Conservation (phyloP, 1,284 basidiomycete genomes). For the Heterobasidion occidentale region DNA sequence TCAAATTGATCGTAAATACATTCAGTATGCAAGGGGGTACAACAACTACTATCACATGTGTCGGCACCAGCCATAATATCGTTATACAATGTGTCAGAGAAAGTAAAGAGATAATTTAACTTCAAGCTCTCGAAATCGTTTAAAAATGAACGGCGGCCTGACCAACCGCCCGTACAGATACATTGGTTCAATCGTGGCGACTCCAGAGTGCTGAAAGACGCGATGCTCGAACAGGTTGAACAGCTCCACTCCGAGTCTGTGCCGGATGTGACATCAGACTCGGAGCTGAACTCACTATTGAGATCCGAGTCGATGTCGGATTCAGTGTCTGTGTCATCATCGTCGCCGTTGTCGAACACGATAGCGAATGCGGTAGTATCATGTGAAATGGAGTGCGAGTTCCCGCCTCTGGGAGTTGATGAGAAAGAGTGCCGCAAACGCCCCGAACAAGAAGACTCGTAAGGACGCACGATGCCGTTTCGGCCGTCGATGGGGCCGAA, state of each 20-base stretch:
- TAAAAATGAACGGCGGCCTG: no score
- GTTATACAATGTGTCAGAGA: no score
- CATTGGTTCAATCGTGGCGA: not conserved
- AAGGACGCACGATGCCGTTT: constrained; percentile 26
- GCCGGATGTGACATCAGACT: constrained; percentile 8
- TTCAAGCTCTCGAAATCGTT: no score
- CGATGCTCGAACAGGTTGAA: constrained; percentile 13
- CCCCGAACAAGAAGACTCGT: constrained; percentile 28
- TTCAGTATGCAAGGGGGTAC: no score
- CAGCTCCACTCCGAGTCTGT: constrained; percentile 9
- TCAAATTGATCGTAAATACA: no score
- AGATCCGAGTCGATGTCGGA: constrained; percentile 1
- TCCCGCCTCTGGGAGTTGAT: constrained; percentile 25
- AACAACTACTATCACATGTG: no score
- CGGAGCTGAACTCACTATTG: not conserved
- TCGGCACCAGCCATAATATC: no score
- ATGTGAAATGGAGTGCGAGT: constrained; percentile 23
- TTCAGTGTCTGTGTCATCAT: not conserved
- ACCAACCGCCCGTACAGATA: no score
- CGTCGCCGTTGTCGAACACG: not conserved
- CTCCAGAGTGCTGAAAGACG: constrained; percentile 11
- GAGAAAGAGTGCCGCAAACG: constrained; percentile 26
- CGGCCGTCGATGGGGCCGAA: constrained; percentile 14
- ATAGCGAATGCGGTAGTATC: constrained; percentile 5
- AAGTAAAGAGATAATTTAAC: no score